A percentile compares a stretch with the other conserved stretches of the same genome.
These are phyloP conservation scores for Pseudisothecium myosuroides DNA, from an alignment of 225 moss, liverwort and hornwort species.

Conservation along the genomic window DNA sequence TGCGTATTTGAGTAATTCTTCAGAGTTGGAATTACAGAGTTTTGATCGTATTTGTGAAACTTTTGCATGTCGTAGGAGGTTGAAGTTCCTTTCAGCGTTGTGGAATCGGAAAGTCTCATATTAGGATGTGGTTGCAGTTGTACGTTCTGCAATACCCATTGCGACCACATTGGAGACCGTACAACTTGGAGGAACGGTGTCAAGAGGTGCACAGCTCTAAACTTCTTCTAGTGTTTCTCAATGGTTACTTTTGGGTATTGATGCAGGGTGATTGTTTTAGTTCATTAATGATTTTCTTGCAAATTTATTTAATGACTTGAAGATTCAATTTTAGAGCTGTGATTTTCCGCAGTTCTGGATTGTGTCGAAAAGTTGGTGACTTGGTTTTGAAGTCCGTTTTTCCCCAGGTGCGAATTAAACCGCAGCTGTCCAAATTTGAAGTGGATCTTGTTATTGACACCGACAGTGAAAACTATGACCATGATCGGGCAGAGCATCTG, in stretches of 20 bases:
- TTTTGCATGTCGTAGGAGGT: neutral
- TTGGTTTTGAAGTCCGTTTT: neutral
- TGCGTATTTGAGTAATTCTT: neutral
- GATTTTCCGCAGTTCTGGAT: neutral
- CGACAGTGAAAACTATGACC: conserved; percentile 64
- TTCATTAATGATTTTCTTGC: neutral
- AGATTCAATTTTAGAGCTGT: neutral
- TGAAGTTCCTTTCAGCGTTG: neutral
- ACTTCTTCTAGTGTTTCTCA: neutral
- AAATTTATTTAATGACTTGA: neutral
- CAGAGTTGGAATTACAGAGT: neutral
- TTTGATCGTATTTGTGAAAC: neutral
- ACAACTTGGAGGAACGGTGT: conserved; percentile 86
- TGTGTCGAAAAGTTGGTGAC: neutral
- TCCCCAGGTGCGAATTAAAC: conserved; percentile 79
- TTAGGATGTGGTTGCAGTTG: conserved; percentile 41
- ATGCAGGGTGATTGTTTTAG: neutral
- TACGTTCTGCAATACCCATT: conserved; percentile 92
- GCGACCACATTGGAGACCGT: conserved; percentile 88
- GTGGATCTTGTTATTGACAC: conserved; percentile 83
- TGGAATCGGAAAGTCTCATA: neutral
- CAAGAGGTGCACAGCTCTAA: conserved; percentile 51
- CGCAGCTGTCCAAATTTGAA: conserved; percentile 78
- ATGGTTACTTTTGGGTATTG: neutral
- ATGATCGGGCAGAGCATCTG: conserved; percentile 48